These are phyloP conservation scores for Colletotrichum abscissum DNA, from an alignment of 2,329 filamentous ascomycete species.

Conservation along the genomic window DNA sequence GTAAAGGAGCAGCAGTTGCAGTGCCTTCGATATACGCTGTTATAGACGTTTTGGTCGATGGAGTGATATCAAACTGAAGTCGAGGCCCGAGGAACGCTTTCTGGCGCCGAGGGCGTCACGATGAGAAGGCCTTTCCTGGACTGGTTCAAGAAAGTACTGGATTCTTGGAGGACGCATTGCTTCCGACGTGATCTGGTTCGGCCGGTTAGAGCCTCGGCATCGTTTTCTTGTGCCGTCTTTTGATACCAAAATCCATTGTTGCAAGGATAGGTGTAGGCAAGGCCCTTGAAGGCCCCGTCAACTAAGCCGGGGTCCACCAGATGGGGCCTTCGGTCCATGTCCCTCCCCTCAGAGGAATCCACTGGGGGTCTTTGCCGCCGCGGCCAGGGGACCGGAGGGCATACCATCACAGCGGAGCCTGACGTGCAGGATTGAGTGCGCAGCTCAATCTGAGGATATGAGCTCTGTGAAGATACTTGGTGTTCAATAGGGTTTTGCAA, in stretches of 20 bases:
- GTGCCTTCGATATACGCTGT: not conserved
- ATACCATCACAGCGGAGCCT: constrained; percentile 1
- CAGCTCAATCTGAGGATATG: not conserved
- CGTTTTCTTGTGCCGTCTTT: not conserved
- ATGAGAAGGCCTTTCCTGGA: not conserved
- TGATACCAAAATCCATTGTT: not conserved
- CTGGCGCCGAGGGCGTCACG: not conserved
- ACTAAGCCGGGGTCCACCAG: not conserved
- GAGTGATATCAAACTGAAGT: not conserved
- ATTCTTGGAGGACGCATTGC: constrained; percentile 5
- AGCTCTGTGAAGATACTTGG: not conserved
- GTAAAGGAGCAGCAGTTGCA: not conserved
- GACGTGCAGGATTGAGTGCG: not conserved
- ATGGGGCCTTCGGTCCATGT: not conserved
- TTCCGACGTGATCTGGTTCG: not conserved
- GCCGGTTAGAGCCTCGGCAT: not conserved
- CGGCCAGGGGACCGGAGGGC: not conserved
- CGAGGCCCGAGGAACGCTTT: not conserved
- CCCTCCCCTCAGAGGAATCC: constrained; percentile 4
- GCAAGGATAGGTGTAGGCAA: not conserved
- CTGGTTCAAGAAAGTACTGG: not conserved
- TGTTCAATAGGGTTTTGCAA: not conserved
- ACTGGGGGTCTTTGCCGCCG: not conserved
- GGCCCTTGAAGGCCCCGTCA: not conserved
- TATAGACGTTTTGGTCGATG: not conserved